phyloP scores from a whole-genome alignment of 495 filamentous ascomycete genomes.

The Penicillium mononematosum region DNA sequence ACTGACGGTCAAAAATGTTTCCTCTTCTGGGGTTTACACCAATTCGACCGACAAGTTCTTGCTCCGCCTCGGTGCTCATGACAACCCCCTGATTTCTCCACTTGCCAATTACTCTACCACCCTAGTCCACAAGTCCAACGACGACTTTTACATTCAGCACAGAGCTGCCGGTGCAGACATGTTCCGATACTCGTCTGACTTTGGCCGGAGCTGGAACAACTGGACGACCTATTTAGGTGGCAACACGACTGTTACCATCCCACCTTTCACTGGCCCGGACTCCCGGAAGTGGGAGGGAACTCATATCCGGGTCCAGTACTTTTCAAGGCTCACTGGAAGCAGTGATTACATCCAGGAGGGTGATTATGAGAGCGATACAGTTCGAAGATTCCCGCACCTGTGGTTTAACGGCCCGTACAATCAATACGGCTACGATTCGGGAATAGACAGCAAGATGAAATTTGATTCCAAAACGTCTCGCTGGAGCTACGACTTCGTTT shows the following conservation, averaged over 20 bases:
- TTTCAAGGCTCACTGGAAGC: conserved; percentile 56
- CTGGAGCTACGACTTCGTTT: conserved; percentile 52
- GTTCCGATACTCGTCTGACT: conserved; percentile 58
- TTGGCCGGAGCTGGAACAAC: conserved; percentile 44
- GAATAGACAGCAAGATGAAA: conserved; percentile 51
- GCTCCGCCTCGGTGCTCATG: conserved; percentile 43
- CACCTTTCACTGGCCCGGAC: conserved; percentile 51
- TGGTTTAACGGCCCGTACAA: conserved; percentile 62
- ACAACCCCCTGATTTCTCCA: conserved; percentile 53
- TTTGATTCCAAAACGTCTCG: conserved; percentile 43
- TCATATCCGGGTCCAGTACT: conserved; percentile 64
- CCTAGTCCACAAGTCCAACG: conserved; percentile 42
- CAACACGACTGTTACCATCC: conserved; percentile 34
- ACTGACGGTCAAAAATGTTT: conserved; percentile 44
- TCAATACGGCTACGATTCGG: conserved; percentile 62
- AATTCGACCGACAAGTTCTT: conserved; percentile 47
- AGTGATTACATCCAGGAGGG: conserved; percentile 58
- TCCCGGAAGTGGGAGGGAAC: conserved; percentile 58
- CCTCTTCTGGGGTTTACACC: conserved; percentile 33
- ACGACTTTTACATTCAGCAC: conserved; percentile 47
- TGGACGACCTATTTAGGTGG: conserved; percentile 52
- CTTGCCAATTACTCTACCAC: conserved; percentile 55
- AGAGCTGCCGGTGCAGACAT: conserved; percentile 57
- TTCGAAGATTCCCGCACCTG: conserved; percentile 58
- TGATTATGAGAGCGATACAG: conserved; percentile 40